Evolutionary conservation across 1,284 basidiomycete genomes (phyloP).

Genomic region (Bjerkandera adusta): DNA sequence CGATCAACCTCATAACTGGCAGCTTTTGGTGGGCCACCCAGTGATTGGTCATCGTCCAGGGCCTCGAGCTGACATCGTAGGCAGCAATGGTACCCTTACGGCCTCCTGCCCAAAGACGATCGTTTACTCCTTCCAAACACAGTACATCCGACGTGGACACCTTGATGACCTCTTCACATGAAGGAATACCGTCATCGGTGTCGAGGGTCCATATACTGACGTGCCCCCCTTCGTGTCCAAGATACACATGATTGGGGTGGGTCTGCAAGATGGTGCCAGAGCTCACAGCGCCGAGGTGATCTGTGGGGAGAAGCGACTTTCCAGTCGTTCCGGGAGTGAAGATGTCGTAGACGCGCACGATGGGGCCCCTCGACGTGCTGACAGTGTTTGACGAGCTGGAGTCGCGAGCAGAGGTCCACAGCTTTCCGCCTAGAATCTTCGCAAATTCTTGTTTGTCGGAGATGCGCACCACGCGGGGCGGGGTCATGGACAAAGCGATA

Average conservation of each 20-base stretch:
- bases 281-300: slow-evolving; percentile 78
- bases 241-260: slow-evolving; percentile 65
- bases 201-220: slow-evolving; percentile 76
- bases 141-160: slow-evolving; percentile 80
- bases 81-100: slow-evolving; percentile 83
- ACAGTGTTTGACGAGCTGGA: slow-evolving; percentile 39
- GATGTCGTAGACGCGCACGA: slow-evolving; percentile 79
- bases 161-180: slow-evolving; percentile 70
- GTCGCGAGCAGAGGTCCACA: slow-evolving; percentile 77
- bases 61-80: slow-evolving; percentile 69
- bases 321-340: slow-evolving; percentile 49
- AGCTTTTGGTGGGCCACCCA: slow-evolving; percentile 88
- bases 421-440: slow-evolving; percentile 64
- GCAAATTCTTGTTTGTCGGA: slow-evolving; percentile 82
- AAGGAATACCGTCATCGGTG: slow-evolving; percentile 49
- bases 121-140: slow-evolving; percentile 76
- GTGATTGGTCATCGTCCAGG: slow-evolving; percentile 86
- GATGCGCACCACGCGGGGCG: slow-evolving; percentile 67
- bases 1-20: slow-evolving; percentile 69
- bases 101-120: slow-evolving; percentile 83
- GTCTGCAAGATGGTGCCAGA: slow-evolving; percentile 78
- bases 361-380: slow-evolving; percentile 55
- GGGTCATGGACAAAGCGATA: slow-evolving; percentile 39
- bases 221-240: slow-evolving; percentile 94
- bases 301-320: slow-evolving; percentile 50